Evolutionary conservation across 1,284 basidiomycete species (phyloP).

Genomic region (Fomitopsis schrenkii): DNA sequence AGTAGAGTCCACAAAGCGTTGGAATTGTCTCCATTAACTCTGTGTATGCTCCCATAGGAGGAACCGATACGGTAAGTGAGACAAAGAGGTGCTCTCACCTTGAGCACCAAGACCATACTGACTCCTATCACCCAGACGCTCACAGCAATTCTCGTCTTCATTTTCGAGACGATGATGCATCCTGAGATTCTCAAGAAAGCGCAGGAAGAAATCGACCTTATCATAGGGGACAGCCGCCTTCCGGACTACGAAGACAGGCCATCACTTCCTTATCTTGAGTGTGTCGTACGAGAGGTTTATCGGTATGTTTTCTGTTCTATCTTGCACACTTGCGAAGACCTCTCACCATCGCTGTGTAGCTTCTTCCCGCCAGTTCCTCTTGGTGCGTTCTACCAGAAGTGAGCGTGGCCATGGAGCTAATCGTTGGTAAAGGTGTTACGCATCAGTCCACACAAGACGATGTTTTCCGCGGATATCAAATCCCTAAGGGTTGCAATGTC

Average conservation of each 20-base stretch:
- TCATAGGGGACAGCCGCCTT: slow-evolving; percentile 8
- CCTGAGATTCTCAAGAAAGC: slow-evolving; percentile 6
- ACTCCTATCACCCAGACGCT: slow-evolving; percentile 18
- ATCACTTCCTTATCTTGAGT: slow-evolving; percentile 7
- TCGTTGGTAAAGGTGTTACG: background rate
- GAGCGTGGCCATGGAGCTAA: too few species aligned
- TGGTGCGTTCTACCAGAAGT: background rate
- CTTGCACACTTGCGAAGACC: background rate
- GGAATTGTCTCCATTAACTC: background rate
- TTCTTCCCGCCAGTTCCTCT: background rate
- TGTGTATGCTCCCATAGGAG: background rate
- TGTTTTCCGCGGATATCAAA: background rate
- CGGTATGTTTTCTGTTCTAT: slow-evolving; percentile 7
- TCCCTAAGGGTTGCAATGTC: slow-evolving; percentile 14
- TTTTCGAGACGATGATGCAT: slow-evolving; percentile 12
- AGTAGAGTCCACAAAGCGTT: background rate
- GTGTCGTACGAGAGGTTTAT: slow-evolving; percentile 7
- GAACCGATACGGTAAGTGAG: background rate
- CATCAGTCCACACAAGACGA: background rate
- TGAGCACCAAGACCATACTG: background rate
- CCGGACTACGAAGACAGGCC: slow-evolving; percentile 12
- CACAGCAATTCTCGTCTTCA: slow-evolving; percentile 7
- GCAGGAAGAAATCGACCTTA: slow-evolving; percentile 9
- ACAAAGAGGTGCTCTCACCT: background rate
- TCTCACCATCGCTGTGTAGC: background rate